Conservation (phyloP, 108 stramenopile genomes). For the Nannochloropsis oceanica region DNA sequence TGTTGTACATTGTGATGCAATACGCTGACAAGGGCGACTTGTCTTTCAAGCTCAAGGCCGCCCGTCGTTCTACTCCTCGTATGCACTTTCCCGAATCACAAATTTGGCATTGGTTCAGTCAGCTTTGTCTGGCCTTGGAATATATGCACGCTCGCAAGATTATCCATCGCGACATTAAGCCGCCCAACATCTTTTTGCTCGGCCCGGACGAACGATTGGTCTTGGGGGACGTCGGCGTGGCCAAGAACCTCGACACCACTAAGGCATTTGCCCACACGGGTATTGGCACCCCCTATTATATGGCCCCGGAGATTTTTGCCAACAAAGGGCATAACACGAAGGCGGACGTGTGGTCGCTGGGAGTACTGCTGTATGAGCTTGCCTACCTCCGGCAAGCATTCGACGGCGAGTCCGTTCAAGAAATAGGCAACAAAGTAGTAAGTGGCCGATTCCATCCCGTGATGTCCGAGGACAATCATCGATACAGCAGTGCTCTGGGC, state of each 20-base stretch:
- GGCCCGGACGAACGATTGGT: conserved; percentile 35
- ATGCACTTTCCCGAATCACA: conserved; percentile 26
- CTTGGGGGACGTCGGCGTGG: conserved; percentile 41
- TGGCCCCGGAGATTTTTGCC: conserved; percentile 46
- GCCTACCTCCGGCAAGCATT: conserved; percentile 42
- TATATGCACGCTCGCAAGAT: conserved; percentile 39
- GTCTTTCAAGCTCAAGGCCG: conserved; percentile 5
- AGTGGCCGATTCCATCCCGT: not conserved
- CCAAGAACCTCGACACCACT: conserved; percentile 37
- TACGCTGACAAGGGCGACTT: conserved; percentile 47
- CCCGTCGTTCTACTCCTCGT: not conserved
- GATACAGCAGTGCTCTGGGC: not conserved
- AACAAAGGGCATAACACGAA: conserved; percentile 42
- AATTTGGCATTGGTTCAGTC: conserved; percentile 44
- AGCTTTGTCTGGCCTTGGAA: conserved; percentile 35
- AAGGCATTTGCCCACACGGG: conserved; percentile 38
- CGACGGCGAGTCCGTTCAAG: conserved; percentile 21
- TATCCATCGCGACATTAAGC: conserved; percentile 43
- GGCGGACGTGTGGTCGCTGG: conserved; percentile 46
- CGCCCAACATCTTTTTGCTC: conserved; percentile 41
- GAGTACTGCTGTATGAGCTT: conserved; percentile 45
- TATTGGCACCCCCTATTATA: conserved; percentile 48
- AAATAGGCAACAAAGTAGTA: not conserved
- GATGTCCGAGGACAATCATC: not conserved
- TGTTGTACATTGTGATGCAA: conserved; percentile 42